Conservation (phyloP, 257 asterid genomes). For the Dorcoceras hygrometricum region DNA sequence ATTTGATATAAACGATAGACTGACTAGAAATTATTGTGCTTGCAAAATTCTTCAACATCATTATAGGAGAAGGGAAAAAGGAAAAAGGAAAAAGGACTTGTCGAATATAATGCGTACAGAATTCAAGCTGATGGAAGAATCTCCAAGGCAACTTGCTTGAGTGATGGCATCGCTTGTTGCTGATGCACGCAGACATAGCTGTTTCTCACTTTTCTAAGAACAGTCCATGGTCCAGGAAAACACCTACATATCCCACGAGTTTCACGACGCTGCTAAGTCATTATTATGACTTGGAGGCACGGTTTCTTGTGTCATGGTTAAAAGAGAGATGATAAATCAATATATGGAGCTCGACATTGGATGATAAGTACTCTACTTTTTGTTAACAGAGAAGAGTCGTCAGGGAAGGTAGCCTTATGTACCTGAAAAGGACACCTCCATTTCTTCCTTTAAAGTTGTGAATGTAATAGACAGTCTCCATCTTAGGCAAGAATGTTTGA, state of each 20-base stretch:
- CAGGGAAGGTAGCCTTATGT: not conserved
- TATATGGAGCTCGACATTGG: no score
- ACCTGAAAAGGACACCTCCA: slow-evolving; percentile 90
- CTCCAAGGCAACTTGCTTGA: slow-evolving; percentile 81
- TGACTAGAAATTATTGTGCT: no score
- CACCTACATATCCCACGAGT: no score
- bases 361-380: not conserved
- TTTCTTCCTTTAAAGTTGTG: slow-evolving; percentile 88
- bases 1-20: no score
- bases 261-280: no score
- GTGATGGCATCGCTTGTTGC: slow-evolving; percentile 78
- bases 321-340: no score
- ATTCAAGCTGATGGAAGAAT: slow-evolving; percentile 68
- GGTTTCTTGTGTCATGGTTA: no score
- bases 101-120: not conserved
- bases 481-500: slow-evolving; percentile 60
- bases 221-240: slow-evolving; percentile 87
- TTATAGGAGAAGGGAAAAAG: no score
- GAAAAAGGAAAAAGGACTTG: not conserved
- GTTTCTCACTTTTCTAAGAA: slow-evolving; percentile 56
- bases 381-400: slow-evolving; percentile 2
- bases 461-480: slow-evolving; percentile 90
- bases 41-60: no score
- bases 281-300: no score
- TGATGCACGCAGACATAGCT: slow-evolving; percentile 60